phyloP scores from a whole-genome alignment of 495 filamentous ascomycete genomes.

The Talaromyces liani region DNA sequence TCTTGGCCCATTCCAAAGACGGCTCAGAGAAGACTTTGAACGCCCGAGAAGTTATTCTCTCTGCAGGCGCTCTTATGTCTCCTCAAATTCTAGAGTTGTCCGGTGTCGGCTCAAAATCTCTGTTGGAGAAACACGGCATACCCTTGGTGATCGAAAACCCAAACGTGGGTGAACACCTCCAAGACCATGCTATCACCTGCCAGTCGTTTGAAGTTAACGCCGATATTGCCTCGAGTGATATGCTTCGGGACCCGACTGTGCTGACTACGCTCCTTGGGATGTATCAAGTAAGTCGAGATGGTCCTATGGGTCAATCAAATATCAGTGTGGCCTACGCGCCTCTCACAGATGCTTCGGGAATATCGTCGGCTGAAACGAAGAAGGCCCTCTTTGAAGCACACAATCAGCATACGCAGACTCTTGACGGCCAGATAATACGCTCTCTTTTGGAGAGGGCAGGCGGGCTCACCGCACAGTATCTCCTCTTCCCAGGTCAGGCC shows the following conservation, averaged over 20 bases:
- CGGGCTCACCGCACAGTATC: not conserved
- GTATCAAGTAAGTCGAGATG: constrained; percentile 23
- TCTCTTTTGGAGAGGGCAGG: constrained; percentile 1
- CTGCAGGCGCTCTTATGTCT: constrained; percentile 49
- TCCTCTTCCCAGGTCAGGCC: not conserved
- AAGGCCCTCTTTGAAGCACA: not conserved
- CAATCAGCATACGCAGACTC: not conserved
- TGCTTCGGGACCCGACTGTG: constrained; percentile 30
- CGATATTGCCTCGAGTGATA: constrained; percentile 31
- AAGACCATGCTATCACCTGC: constrained; percentile 29
- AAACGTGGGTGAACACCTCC: constrained; percentile 42
- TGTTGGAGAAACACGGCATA: constrained; percentile 29
- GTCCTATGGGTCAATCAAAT: constrained; percentile 22
- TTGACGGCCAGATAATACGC: not conserved
- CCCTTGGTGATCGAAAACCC: constrained; percentile 30
- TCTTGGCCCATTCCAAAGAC: constrained; percentile 28
- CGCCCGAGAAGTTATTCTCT: constrained; percentile 52
- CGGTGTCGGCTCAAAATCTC: constrained; percentile 41
- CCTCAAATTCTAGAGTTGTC: constrained; percentile 56
- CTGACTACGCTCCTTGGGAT: constrained; percentile 26
- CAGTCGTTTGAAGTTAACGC: constrained; percentile 35
- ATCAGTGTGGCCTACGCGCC: not conserved
- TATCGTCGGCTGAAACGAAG: not conserved
- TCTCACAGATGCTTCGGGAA: not conserved
- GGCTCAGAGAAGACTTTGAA: constrained; percentile 26